phyloP scores from a whole-genome alignment of 768 basidiomycete species.

The Chalciporus sphaerocephalus region DNA sequence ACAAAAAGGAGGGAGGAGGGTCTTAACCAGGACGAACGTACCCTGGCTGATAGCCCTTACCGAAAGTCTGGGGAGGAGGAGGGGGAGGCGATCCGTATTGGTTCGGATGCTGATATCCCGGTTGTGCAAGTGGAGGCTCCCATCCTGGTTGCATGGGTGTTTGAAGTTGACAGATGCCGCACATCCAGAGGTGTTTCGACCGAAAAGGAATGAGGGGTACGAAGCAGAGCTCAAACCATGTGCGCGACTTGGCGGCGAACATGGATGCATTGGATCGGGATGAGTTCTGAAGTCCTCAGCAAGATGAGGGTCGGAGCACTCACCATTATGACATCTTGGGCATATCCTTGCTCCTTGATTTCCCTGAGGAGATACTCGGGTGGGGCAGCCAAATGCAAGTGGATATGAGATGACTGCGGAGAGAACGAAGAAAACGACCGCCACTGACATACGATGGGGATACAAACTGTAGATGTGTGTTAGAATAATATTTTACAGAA shows the following conservation, averaged over 20 bases:
- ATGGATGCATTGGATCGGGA: constrained; percentile 45
- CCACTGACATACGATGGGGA: constrained; percentile 48
- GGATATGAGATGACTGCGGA: constrained; percentile 13
- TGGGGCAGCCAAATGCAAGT: constrained; percentile 60
- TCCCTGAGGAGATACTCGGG: constrained; percentile 52
- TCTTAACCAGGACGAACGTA: constrained; percentile 20
- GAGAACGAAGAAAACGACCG: background rate
- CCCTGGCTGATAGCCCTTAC: constrained; percentile 28
- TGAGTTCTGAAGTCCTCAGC: constrained; percentile 36
- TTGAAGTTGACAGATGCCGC: constrained; percentile 66
- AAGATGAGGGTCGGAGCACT: constrained; percentile 9
- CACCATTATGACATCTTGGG: constrained; percentile 71
- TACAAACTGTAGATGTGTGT: constrained; percentile 39
- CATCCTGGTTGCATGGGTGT: constrained; percentile 45
- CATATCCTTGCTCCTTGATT: constrained; percentile 53
- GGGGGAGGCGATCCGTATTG: constrained; percentile 9
- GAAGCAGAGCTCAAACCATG: constrained; percentile 76
- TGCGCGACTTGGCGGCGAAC: constrained; percentile 56
- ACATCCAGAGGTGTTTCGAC: constrained; percentile 63
- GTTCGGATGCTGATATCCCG: constrained; percentile 37
- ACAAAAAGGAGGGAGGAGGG: background rate
- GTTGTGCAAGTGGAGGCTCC: constrained; percentile 34
- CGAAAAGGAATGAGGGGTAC: constrained; percentile 65
- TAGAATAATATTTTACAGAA: constrained; percentile 28
- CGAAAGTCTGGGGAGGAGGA: constrained; percentile 6